Evolutionary conservation across 352 stramenopile genomes (phyloP), one percentile per base, ranked within the genome.

Genomic region (Blastocystis sp.): DNA sequence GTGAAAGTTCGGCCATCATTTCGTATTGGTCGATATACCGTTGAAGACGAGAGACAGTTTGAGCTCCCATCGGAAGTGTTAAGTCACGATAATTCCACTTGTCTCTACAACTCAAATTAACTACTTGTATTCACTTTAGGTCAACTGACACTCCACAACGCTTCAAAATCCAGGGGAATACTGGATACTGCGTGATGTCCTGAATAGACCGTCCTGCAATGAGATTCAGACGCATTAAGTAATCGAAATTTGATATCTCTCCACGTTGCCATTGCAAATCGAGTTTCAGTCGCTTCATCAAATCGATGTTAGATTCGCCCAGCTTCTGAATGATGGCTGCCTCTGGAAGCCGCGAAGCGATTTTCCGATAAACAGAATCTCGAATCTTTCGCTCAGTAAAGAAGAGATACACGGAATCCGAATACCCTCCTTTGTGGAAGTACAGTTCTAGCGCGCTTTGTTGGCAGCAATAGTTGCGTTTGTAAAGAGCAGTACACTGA

Each of bases 151-250:
- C 96, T 1, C 91, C 93, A 90, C 98, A 98, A 91, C 98, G 95
- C 2, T 94, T 93, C 11, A 99, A 87, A 4, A 98, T 92, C 97
- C 96, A 99, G 11, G 97, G 97, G 68, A 98, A 97, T 5, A 98
- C 95, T 24, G 96, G 96, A 90, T 99, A 98, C 90, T 98, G 96
- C 89, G 95, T 98, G 11, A 98, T 94, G 65, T 98, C 96, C 92
- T 98, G 98, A 91, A 97, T 98, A 64, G 94, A 97, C 24, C 96
- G 90, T 11, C 96, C 96, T 1, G 95, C 95, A 41, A 98, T 92
- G 5, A 95, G 96, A 90, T 98, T 98, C 43, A 98, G 92, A 90
- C 97, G 93, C 90, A 98, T 95, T 30, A 98, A 91, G 87, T 98
- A 98, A 75, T 98, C 96, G 79, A 98, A 98, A 26, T 90, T 90